A percentile compares a stretch with the other conserved stretches of the same genome.
phyloP scores from a whole-genome alignment of 2,329 filamentous ascomycete genomes.

The Madurella fahalii region DNA sequence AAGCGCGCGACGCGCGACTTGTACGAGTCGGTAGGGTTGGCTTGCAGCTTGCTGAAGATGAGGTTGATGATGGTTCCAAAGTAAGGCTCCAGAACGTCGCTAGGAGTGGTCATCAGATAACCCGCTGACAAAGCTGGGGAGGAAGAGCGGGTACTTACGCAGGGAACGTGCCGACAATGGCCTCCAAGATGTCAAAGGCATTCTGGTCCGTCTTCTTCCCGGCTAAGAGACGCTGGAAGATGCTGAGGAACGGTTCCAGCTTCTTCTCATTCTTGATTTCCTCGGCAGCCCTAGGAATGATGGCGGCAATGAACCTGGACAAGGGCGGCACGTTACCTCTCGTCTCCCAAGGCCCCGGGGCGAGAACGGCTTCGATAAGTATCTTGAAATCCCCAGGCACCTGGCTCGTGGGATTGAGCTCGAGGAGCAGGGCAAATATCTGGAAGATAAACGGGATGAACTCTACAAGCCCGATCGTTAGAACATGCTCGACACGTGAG shows the following conservation, averaged over 20 bases:
- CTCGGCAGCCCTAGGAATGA: constrained; percentile 72
- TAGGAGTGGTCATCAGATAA: constrained; percentile 34
- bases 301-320: constrained; percentile 75
- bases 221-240: constrained; percentile 86
- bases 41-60: constrained; percentile 72
- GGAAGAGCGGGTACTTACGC: constrained; percentile 47
- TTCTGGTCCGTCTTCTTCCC: constrained; percentile 81
- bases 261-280: constrained; percentile 75
- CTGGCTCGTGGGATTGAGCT: constrained; percentile 74
- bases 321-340: constrained; percentile 91
- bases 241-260: constrained; percentile 82
- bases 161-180: constrained; percentile 68
- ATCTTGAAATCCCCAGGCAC: constrained; percentile 77
- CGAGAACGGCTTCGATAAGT: constrained; percentile 73
- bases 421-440: constrained; percentile 83
- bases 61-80: constrained; percentile 77
- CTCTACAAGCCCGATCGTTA: constrained; percentile 47
- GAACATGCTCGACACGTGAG: background rate
- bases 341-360: constrained; percentile 82
- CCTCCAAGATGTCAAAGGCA: constrained; percentile 86
- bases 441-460: constrained; percentile 98
- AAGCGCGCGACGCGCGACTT: constrained; percentile 86
- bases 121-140: background rate
- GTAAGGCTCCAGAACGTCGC: constrained; percentile 65
- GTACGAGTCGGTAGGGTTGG: constrained; percentile 68